phyloP scores from a whole-genome alignment of 139 green algal genomes.

The Tetraselmis striata region DNA sequence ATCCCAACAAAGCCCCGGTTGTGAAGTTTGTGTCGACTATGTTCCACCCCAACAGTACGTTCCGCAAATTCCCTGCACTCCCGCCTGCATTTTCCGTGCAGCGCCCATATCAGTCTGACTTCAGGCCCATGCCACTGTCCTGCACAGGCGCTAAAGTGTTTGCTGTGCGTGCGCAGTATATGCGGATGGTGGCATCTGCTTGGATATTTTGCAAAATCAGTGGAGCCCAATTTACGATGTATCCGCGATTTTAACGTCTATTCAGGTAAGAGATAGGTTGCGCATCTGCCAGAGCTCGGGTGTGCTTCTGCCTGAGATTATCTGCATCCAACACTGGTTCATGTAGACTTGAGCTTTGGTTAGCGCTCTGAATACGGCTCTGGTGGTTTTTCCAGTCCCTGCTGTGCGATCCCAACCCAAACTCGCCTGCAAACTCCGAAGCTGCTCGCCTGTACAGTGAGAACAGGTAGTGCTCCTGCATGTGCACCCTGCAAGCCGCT shows the following conservation, averaged over 20 bases:
- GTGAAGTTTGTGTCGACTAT: constrained; percentile 93
- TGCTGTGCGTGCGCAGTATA: constrained; percentile 66
- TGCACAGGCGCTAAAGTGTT: too few species aligned
- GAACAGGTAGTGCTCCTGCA: constrained; percentile 45
- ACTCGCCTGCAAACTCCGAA: constrained; percentile 94
- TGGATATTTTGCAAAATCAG: constrained; percentile 98
- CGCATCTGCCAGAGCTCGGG: background rate
- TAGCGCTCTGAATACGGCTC: background rate
- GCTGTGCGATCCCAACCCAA: constrained; percentile 94
- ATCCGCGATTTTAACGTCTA: constrained; percentile 90
- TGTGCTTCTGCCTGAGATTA: constrained; percentile 3
- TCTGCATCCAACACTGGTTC: too few species aligned
- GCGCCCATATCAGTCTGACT: too few species aligned
- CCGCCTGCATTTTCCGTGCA: background rate
- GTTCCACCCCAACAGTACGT: constrained; percentile 94
- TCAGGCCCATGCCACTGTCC: too few species aligned
- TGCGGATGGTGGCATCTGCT: constrained; percentile 89
- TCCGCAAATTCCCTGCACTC: background rate
- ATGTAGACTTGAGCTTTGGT: background rate
- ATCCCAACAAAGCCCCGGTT: constrained; percentile 93
- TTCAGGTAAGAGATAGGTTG: constrained; percentile 54
- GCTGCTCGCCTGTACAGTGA: constrained; percentile 87
- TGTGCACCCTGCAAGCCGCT: too few species aligned
- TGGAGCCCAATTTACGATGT: constrained; percentile 99
- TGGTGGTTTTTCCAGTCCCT: constrained; percentile 67